Conservation (phyloP, 192 early-diverging fungal genomes). For the Coemansia sp. region DNA sequence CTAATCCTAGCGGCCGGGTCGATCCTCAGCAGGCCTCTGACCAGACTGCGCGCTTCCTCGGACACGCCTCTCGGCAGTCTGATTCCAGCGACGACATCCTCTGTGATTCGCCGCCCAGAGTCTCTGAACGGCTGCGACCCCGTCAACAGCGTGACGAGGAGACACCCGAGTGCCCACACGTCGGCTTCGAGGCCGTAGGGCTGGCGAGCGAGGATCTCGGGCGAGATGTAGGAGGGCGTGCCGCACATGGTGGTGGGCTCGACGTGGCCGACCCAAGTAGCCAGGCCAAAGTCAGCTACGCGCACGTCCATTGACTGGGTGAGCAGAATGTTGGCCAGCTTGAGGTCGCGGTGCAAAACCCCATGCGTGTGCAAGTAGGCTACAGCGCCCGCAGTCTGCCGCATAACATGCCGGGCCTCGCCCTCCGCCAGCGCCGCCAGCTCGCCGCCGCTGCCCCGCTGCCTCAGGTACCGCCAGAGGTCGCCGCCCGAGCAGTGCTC, state of each 20-base stretch:
- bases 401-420: constrained; percentile 60
- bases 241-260: constrained; percentile 80
- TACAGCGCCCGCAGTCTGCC: constrained; percentile 62
- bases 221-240: constrained; percentile 79
- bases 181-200: constrained; percentile 74
- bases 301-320: constrained; percentile 58
- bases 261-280: constrained; percentile 49
- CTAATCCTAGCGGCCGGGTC: constrained; percentile 60
- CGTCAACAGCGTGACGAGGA: constrained; percentile 72
- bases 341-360: constrained; percentile 77
- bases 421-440: constrained; percentile 57
- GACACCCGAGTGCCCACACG: constrained; percentile 78
- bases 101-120: constrained; percentile 23
- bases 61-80: constrained; percentile 60
- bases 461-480: constrained; percentile 46
- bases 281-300: constrained; percentile 81
- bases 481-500: constrained; percentile 61
- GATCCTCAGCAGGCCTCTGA: constrained; percentile 61
- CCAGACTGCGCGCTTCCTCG: constrained; percentile 57
- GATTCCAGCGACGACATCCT: constrained; percentile 53
- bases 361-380: constrained; percentile 65
- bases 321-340: constrained; percentile 73
- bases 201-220: constrained; percentile 70
- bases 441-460: constrained; percentile 10
- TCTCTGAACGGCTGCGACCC: constrained; percentile 72